Evolutionary conservation across 2,329 filamentous ascomycete species (phyloP).

Genomic region (Thyridium curvatum): DNA sequence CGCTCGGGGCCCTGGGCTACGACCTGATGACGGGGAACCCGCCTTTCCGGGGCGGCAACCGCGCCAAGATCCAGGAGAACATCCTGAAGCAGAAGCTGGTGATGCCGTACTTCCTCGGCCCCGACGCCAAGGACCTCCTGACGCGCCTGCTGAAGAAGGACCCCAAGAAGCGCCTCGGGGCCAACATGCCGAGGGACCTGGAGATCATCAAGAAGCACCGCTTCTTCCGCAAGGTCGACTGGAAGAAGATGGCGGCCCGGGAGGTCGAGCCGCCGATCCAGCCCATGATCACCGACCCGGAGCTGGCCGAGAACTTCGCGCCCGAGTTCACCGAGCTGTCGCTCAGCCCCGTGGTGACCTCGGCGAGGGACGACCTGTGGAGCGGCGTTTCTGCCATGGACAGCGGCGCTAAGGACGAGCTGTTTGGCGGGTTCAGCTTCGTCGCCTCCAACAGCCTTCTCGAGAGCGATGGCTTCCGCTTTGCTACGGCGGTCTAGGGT

Average conservation of each 20-base stretch:
- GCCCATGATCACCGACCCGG: constrained; percentile 90
- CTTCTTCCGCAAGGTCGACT: constrained; percentile 96
- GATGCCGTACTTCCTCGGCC: constrained; percentile 83
- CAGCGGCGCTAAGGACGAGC: constrained; percentile 40
- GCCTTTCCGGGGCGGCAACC: constrained; percentile 85
- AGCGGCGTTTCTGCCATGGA: constrained; percentile 3
- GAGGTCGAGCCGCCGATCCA: constrained; percentile 85
- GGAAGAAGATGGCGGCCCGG: constrained; percentile 76
- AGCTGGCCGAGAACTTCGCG: constrained; percentile 93
- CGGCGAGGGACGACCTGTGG: constrained; percentile 22
- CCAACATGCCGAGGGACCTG: constrained; percentile 84
- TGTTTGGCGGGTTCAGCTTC: constrained; percentile 60
- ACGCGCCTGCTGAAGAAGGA: constrained; percentile 88
- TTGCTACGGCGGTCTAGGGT: background rate
- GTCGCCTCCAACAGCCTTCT: constrained; percentile 53
- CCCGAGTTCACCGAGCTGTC: constrained; percentile 84
- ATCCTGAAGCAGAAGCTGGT: constrained; percentile 89
- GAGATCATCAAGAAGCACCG: constrained; percentile 81
- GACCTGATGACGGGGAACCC: constrained; percentile 90
- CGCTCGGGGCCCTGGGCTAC: constrained; percentile 84
- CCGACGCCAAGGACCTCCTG: constrained; percentile 90
- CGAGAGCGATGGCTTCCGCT: constrained; percentile 37
- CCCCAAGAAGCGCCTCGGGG: constrained; percentile 80
- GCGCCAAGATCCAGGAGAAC: constrained; percentile 92
- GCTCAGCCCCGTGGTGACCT: constrained; percentile 63